These are phyloP conservation scores for Phialemoniopsis sp. DNA, from an alignment of 2,329 filamentous ascomycete genomes.

Conservation along the genomic window DNA sequence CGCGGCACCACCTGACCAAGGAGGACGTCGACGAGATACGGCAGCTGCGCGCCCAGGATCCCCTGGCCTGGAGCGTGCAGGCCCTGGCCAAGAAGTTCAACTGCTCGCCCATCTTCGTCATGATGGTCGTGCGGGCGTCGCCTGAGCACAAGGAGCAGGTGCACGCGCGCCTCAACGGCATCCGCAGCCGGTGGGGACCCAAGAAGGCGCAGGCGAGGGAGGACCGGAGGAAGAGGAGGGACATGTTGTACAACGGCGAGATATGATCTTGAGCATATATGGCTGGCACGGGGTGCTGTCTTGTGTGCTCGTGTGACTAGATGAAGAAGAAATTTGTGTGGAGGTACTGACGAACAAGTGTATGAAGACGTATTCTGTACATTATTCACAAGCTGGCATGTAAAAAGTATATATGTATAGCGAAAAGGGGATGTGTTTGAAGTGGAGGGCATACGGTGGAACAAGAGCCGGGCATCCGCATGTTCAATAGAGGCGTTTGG, in stretches of 20 bases:
- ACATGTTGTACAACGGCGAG: conserved; percentile 47
- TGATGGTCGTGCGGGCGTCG: conserved; percentile 50
- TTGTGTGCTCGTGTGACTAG: not conserved
- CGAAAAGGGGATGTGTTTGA: no score
- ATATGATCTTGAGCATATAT: conserved; percentile 30
- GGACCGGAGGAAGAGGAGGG: conserved; percentile 49
- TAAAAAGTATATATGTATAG: no score
- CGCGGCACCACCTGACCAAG: conserved; percentile 45
- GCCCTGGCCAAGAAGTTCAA: conserved; percentile 50
- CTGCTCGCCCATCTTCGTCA: conserved; percentile 53
- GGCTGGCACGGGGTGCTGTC: not conserved
- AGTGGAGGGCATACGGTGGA: no score
- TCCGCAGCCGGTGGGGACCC: conserved; percentile 54
- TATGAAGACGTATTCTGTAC: no score
- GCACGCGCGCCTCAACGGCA: conserved; percentile 39
- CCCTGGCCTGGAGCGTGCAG: conserved; percentile 49
- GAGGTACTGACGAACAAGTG: no score
- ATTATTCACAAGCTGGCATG: no score
- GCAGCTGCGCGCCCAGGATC: conserved; percentile 46
- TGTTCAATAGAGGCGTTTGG: no score
- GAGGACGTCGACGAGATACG: conserved; percentile 59
- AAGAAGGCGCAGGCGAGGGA: conserved; percentile 48
- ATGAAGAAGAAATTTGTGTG: not conserved
- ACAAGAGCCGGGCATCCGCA: no score
- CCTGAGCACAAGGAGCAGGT: conserved; percentile 41